Evolutionary conservation across 1,284 basidiomycete genomes (phyloP).

Genomic region (Trametes sp.): DNA sequence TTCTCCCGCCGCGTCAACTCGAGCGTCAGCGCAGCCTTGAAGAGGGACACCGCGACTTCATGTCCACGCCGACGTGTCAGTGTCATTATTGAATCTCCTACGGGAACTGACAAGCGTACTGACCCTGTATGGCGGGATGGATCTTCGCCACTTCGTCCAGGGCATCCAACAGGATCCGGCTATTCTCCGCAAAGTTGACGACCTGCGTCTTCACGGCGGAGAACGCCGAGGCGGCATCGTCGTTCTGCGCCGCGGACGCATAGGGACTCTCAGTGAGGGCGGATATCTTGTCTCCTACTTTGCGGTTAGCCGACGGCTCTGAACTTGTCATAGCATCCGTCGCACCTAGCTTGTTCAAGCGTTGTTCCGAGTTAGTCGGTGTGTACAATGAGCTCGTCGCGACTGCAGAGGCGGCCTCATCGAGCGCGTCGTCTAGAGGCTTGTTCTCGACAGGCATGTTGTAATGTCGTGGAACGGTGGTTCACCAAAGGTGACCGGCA

Average conservation of each 20-base stretch:
- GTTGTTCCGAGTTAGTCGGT: no score
- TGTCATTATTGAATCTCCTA: neutral
- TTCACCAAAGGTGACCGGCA: no score
- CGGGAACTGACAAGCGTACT: neutral
- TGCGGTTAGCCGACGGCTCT: no score
- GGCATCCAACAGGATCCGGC: constrained; percentile 7
- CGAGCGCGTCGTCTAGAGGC: no score
- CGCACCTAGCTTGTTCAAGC: no score
- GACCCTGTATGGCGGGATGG: constrained; percentile 14
- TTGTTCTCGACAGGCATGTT: no score
- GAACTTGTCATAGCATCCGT: no score
- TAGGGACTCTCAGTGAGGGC: neutral
- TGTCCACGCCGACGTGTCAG: neutral
- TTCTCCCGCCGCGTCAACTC: constrained; percentile 50
- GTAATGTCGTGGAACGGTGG: no score
- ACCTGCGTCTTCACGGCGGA: constrained; percentile 10
- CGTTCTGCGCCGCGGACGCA: neutral
- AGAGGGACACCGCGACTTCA: constrained; percentile 49
- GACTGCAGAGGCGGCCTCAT: no score
- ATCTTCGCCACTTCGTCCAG: constrained; percentile 16
- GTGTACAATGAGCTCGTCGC: no score
- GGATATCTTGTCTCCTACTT: neutral
- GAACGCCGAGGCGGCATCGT: constrained; percentile 4
- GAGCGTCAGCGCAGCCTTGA: constrained; percentile 48
- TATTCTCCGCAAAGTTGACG: constrained; percentile 14